Conservation (phyloP, 176 grass and related monocot species). For the Luzula sylvatica region DNA sequence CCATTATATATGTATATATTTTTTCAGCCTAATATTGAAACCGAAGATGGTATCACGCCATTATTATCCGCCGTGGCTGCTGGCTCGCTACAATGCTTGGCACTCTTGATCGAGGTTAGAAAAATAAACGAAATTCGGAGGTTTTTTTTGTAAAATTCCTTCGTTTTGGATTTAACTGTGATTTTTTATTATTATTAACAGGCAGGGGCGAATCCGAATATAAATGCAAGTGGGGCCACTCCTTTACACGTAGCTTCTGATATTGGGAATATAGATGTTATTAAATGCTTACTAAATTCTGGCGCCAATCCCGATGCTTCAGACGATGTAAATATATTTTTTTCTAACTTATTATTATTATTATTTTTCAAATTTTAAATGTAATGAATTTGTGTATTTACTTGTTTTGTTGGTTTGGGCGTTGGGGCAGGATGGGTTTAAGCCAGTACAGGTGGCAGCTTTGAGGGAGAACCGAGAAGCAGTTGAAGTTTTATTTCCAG, state of each 20-base stretch:
- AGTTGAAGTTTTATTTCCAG: slow-evolving; percentile 57
- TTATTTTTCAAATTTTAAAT: neutral
- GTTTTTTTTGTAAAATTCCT: neutral
- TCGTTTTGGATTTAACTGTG: neutral
- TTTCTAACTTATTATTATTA: slow-evolving; percentile 3
- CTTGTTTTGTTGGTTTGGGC: neutral
- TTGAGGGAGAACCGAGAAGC: slow-evolving; percentile 53
- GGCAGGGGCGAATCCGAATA: slow-evolving; percentile 86
- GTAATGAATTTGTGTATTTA: neutral
- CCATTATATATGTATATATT: no score
- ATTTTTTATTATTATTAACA: slow-evolving; percentile 21
- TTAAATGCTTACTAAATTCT: slow-evolving; percentile 68
- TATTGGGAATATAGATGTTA: slow-evolving; percentile 48
- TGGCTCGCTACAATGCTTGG: slow-evolving; percentile 64
- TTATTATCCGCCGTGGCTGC: slow-evolving; percentile 86
- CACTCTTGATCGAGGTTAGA: slow-evolving; percentile 66
- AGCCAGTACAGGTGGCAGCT: slow-evolving; percentile 82
- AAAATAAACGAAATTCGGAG: neutral
- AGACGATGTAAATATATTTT: slow-evolving; percentile 55
- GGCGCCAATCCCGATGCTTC: slow-evolving; percentile 62
- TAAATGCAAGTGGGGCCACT: slow-evolving; percentile 75
- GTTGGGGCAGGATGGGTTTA: slow-evolving; percentile 56
- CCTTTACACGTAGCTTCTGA: slow-evolving; percentile 86
- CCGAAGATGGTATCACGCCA: slow-evolving; percentile 63
- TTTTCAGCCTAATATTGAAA: slow-evolving; percentile 25